A percentile compares a stretch with the other conserved stretches of the same genome.
Evolutionary conservation across 306 rosid species (phyloP).

Genomic region (Vigna mungo): DNA sequence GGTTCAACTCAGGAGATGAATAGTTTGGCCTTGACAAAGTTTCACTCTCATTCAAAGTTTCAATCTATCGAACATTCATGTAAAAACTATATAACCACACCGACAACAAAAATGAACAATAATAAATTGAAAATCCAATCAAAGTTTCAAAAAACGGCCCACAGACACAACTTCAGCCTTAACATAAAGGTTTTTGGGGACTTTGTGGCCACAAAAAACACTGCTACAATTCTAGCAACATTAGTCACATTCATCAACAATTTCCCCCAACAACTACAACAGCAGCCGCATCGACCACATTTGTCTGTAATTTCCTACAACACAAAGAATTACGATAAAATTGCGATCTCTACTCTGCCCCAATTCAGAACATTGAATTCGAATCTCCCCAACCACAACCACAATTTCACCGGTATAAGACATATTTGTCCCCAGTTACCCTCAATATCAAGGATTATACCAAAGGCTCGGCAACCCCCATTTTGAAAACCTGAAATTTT

Average conservation of each 20-base stretch:
- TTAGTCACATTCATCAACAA: neutral
- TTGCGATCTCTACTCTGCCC: neutral
- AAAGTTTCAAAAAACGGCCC: neutral
- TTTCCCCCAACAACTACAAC: neutral
- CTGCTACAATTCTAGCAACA: neutral
- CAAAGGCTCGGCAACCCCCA: neutral
- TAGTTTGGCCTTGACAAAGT: conserved; percentile 51
- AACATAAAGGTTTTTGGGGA: neutral
- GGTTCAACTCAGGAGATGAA: conserved; percentile 55
- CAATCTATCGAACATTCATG: conserved; percentile 51
- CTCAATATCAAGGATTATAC: neutral
- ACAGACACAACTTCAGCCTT: neutral
- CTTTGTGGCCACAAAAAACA: neutral
- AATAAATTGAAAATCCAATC: neutral
- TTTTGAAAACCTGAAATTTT: neutral
- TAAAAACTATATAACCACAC: conserved; percentile 20
- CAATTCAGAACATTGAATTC: neutral
- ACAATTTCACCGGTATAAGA: neutral
- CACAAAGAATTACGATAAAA: neutral
- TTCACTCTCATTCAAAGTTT: conserved; percentile 56
- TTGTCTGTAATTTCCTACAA: neutral
- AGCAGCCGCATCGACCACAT: neutral
- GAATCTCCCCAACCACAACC: neutral
- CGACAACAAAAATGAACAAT: neutral
- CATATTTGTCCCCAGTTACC: neutral